A percentile compares a stretch with the other conserved stretches of the same genome.
Evolutionary conservation across 2,329 filamentous ascomycete genomes (phyloP).

Genomic region (Penicillium sp.): DNA sequence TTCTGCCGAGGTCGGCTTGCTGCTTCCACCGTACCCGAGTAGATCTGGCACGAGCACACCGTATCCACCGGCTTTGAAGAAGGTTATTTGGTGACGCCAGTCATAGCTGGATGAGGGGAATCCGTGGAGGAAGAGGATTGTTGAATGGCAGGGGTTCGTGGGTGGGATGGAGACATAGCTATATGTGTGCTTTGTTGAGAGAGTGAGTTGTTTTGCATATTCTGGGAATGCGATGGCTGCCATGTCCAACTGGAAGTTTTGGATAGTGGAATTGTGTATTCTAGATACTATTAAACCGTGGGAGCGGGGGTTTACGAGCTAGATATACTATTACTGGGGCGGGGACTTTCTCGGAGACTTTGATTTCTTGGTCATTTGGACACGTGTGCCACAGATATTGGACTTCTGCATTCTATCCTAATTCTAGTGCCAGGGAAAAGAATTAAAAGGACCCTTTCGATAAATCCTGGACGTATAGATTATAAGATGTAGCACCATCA

Average conservation of each 20-base stretch:
- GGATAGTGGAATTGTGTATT: no score
- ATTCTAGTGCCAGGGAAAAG: no score
- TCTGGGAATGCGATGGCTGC: slow-evolving; percentile 23
- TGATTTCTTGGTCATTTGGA: not conserved
- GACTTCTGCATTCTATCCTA: no score
- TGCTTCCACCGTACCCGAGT: slow-evolving; percentile 44
- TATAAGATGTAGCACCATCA: no score
- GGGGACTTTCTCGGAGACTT: slow-evolving; percentile 12
- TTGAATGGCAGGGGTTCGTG: slow-evolving; percentile 26
- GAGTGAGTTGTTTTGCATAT: slow-evolving; percentile 17
- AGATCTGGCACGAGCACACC: slow-evolving; percentile 52
- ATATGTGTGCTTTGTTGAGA: slow-evolving; percentile 25
- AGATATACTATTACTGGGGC: not conserved
- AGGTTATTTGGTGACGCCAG: slow-evolving; percentile 46
- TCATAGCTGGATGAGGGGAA: slow-evolving; percentile 54
- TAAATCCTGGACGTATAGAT: no score
- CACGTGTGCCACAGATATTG: no score
- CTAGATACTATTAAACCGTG: no score
- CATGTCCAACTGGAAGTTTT: no score
- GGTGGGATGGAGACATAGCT: slow-evolving; percentile 34
- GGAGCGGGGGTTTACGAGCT: no score
- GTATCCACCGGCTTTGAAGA: slow-evolving; percentile 43
- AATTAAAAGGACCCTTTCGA: no score
- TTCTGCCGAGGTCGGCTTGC: slow-evolving; percentile 32
- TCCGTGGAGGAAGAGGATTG: slow-evolving; percentile 55